Percentiles rank a stretch among this genome's conserved stretches.
phyloP scores from a whole-genome alignment of 2,329 filamentous ascomycete genomes.

The Podosphaera xanthii region DNA sequence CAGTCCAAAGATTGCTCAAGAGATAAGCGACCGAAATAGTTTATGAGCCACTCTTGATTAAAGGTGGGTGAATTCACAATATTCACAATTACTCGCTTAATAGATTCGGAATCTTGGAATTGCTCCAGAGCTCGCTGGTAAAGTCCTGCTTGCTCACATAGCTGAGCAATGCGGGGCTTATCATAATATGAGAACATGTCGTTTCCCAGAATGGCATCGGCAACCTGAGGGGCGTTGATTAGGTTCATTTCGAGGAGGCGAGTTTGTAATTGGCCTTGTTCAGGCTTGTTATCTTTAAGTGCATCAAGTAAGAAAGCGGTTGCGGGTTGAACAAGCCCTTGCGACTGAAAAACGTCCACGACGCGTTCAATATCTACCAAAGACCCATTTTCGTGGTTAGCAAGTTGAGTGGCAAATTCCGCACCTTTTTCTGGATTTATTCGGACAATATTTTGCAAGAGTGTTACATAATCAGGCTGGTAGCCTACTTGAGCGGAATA shows the following conservation, averaged over 20 bases:
- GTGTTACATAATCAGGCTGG: slow-evolving; percentile 80
- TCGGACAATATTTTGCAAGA: slow-evolving; percentile 72
- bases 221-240: slow-evolving; percentile 86
- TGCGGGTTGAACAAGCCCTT: slow-evolving; percentile 92
- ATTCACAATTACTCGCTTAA: slow-evolving; percentile 78
- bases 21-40: slow-evolving; percentile 82
- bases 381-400: slow-evolving; percentile 68
- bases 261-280: slow-evolving; percentile 84
- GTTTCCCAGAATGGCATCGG: slow-evolving; percentile 91
- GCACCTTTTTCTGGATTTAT: slow-evolving; percentile 82
- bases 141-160: slow-evolving; percentile 85
- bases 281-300: slow-evolving; percentile 79
- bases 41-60: slow-evolving; percentile 73
- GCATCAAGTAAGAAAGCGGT: slow-evolving; percentile 96
- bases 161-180: slow-evolving; percentile 62
- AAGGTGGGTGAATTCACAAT: slow-evolving; percentile 66
- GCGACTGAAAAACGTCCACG: slow-evolving; percentile 92
- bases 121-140: slow-evolving; percentile 76
- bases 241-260: slow-evolving; percentile 95
- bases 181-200: slow-evolving; percentile 98
- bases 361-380: slow-evolving; percentile 84
- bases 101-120: slow-evolving; percentile 68
- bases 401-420: slow-evolving; percentile 82
- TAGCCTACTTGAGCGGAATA: slow-evolving; percentile 73
- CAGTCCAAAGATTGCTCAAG: slow-evolving; percentile 89